Conservation (phyloP, 495 filamentous ascomycete genomes). For the Lophium mytilinum region DNA sequence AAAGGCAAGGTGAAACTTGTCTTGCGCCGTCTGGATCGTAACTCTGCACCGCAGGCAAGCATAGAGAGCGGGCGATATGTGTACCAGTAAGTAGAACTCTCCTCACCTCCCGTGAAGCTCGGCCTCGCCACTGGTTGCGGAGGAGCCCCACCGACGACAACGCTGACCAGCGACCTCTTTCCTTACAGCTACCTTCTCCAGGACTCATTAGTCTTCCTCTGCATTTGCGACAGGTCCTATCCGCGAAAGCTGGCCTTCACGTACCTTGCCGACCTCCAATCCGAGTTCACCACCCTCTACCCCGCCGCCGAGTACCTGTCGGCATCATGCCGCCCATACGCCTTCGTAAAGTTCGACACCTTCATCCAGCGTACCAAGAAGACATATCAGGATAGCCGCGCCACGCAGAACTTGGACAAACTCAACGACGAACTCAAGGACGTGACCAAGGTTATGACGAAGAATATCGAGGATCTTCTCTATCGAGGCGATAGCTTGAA, state of each 20-base stretch:
- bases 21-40: conserved; percentile 74
- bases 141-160: too few relatives aligned
- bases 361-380: conserved; percentile 91
- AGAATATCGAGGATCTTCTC: conserved; percentile 97
- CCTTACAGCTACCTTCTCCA: conserved; percentile 70
- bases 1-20: conserved; percentile 88
- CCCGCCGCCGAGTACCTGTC: conserved; percentile 59
- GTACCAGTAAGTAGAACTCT: conserved; percentile 58
- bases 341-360: conserved; percentile 95
- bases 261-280: conserved; percentile 82
- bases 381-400: conserved; percentile 88
- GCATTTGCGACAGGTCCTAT: conserved; percentile 87
- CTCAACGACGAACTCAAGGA: conserved; percentile 93
- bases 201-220: conserved; percentile 76
- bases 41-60: conserved; percentile 80
- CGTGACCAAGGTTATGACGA: conserved; percentile 99
- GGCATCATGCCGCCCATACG: conserved; percentile 76
- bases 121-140: too few relatives aligned
- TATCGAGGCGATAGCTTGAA: conserved; percentile 94
- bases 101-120: neutral
- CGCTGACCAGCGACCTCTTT: neutral
- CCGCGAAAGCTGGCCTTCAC: conserved; percentile 98
- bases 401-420: conserved; percentile 76
- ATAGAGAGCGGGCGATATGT: conserved; percentile 84
- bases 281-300: conserved; percentile 89